phyloP scores from a whole-genome alignment of 495 filamentous ascomycete species.

The Talaromyces wortmannii region DNA sequence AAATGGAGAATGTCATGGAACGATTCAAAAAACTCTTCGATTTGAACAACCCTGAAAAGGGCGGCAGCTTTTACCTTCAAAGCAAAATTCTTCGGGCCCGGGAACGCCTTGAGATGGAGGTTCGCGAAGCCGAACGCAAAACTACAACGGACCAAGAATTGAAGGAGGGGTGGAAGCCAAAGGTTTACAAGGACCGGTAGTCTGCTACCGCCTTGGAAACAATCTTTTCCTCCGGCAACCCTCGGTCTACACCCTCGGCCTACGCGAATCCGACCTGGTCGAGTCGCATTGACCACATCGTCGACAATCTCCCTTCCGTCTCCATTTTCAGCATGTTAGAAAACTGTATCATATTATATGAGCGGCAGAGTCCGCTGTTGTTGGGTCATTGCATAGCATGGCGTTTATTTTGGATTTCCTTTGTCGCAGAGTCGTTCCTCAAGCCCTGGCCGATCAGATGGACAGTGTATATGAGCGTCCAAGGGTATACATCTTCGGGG shows the following conservation, averaged over 20 bases:
- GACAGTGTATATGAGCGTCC: neutral
- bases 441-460: neutral
- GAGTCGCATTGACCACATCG: neutral
- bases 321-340: conserved; percentile 9
- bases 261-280: conserved; percentile 3
- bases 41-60: conserved; percentile 85
- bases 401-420: conserved; percentile 29
- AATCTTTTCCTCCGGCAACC: neutral
- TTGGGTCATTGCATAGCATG: conserved; percentile 40
- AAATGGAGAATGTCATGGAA: conserved; percentile 70
- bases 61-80: conserved; percentile 95
- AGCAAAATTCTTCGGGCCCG: conserved; percentile 90
- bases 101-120: conserved; percentile 85
- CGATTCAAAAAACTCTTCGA: conserved; percentile 96
- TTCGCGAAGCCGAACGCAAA: conserved; percentile 40
- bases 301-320: conserved; percentile 8
- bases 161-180: conserved; percentile 85
- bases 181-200: conserved; percentile 85
- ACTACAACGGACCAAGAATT: conserved; percentile 57
- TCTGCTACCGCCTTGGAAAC: neutral
- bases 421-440: neutral
- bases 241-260: conserved; percentile 1
- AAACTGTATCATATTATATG: conserved; percentile 3
- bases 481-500: neutral
- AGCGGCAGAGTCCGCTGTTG: neutral